Evolutionary conservation across 257 asterid species (phyloP).

Genomic region (Capsicum chinense): DNA sequence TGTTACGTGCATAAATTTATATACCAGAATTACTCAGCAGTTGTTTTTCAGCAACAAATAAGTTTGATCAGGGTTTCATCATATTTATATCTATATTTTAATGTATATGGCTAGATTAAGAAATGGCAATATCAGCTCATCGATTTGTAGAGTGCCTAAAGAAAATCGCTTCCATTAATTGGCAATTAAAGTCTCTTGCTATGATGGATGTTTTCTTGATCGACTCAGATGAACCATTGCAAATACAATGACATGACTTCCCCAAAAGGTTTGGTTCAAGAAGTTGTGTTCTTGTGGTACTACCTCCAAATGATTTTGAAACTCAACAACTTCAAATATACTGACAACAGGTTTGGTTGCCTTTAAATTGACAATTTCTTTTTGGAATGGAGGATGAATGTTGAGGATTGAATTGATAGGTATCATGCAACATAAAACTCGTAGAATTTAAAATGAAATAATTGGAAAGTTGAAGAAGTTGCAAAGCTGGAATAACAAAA

Average conservation of each 20-base stretch:
- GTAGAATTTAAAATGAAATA: not conserved
- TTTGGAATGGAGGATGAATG: not conserved
- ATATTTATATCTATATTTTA: not conserved
- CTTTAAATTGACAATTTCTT: not conserved
- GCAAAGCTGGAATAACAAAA: not conserved
- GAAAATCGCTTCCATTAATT: conserved; percentile 77
- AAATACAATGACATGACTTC: conserved; percentile 20
- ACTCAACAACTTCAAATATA: not conserved
- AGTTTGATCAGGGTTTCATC: conserved; percentile 1
- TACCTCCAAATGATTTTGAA: not conserved
- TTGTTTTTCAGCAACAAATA: not conserved
- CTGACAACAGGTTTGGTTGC: not conserved
- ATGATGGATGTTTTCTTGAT: conserved; percentile 62
- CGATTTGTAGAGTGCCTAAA: conserved; percentile 79
- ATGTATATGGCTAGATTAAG: conserved; percentile 57
- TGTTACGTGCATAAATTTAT: conserved; percentile 20
- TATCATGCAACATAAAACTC: not conserved
- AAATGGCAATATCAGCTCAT: conserved; percentile 69
- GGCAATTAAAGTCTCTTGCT: conserved; percentile 77
- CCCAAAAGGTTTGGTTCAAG: not conserved
- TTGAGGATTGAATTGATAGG: not conserved
- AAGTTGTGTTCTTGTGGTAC: not conserved
- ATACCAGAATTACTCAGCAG: not conserved
- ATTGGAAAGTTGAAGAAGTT: not conserved
- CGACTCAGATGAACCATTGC: conserved; percentile 35